Percentiles rank a stretch among this genome's conserved stretches.
phyloP scores from a whole-genome alignment of 1,139 yeast species.

The Wickerhamomyces sp. region DNA sequence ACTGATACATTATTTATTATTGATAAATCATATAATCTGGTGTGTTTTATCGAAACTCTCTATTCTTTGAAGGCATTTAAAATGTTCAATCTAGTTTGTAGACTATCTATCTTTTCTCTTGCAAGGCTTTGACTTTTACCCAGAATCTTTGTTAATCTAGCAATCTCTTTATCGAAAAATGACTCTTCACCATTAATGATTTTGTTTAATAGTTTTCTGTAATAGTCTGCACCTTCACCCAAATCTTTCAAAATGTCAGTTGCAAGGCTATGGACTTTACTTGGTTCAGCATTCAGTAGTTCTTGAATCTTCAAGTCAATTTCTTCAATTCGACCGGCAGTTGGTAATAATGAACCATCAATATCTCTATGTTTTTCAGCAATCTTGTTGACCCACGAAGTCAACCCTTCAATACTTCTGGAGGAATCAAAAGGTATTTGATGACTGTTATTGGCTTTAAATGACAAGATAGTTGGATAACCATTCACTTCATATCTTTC shows the following conservation, averaged over 20 bases:
- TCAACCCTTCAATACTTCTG: conserved; percentile 39
- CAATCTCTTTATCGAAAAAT: conserved; percentile 46
- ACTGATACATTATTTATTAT: no score
- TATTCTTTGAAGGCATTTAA: conserved; percentile 24
- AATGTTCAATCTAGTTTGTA: conserved; percentile 28
- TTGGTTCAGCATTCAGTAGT: conserved; percentile 23
- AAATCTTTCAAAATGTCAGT: conserved; percentile 25
- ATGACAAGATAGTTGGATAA: conserved; percentile 87
- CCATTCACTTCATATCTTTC: conserved; percentile 54
- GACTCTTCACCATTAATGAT: conserved; percentile 41
- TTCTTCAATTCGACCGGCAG: conserved; percentile 52
- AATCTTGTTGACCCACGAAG: conserved; percentile 44
- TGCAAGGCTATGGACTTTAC: conserved; percentile 26
- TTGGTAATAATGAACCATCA: conserved; percentile 45
- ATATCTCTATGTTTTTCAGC: conserved; percentile 48
- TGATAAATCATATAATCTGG: no score
- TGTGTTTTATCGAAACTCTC: conserved; percentile 2
- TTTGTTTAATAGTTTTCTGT: conserved; percentile 47
- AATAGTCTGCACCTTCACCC: conserved; percentile 31
- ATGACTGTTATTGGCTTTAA: conserved; percentile 75
- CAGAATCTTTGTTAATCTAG: conserved; percentile 46
- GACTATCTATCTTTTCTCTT: conserved; percentile 36
- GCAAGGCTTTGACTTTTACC: conserved; percentile 33
- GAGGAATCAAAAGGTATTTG: conserved; percentile 22
- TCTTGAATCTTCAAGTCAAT: conserved; percentile 34